These are phyloP conservation scores for Aspergillus sp. DNA, from an alignment of 2,329 filamentous ascomycete genomes.

Conservation along the genomic window DNA sequence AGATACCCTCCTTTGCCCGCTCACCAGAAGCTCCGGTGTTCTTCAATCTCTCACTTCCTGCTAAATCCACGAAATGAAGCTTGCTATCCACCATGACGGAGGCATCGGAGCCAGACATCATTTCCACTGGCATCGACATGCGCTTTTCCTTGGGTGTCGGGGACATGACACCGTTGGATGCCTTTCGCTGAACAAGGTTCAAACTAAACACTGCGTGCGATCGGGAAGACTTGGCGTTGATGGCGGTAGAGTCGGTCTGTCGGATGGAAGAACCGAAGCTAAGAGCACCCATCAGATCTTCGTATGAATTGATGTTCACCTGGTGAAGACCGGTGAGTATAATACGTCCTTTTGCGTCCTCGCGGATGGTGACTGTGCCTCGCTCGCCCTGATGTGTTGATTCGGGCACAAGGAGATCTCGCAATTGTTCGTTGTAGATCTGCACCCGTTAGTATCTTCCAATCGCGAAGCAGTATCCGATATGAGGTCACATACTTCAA, in stretches of 20 bases:
- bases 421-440: conserved; percentile 96
- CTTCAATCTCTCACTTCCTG: conserved; percentile 93
- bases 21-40: conserved; percentile 96
- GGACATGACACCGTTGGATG: conserved; percentile 47
- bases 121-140: conserved; percentile 81
- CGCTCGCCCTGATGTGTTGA: conserved; percentile 69
- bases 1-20: conserved; percentile 92
- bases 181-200: conserved; percentile 81
- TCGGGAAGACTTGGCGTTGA: conserved; percentile 95
- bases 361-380: conserved; percentile 81
- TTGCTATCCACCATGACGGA: conserved; percentile 94
- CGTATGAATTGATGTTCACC: conserved; percentile 84
- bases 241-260: conserved; percentile 94
- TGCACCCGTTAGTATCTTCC: conserved; percentile 41
- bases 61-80: conserved; percentile 95
- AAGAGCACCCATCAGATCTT: conserved; percentile 84
- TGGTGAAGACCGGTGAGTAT: conserved; percentile 87
- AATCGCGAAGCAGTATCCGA: not conserved
- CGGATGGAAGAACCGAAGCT: conserved; percentile 92
- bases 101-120: conserved; percentile 63
- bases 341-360: conserved; percentile 93
- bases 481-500: conserved; percentile 55
- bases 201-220: conserved; percentile 97
- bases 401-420: conserved; percentile 84
- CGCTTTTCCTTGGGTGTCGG: conserved; percentile 73